Base-by-base conservation (phyloP, 805 yeast genomes). In the Naumovozyma baii region DNA sequence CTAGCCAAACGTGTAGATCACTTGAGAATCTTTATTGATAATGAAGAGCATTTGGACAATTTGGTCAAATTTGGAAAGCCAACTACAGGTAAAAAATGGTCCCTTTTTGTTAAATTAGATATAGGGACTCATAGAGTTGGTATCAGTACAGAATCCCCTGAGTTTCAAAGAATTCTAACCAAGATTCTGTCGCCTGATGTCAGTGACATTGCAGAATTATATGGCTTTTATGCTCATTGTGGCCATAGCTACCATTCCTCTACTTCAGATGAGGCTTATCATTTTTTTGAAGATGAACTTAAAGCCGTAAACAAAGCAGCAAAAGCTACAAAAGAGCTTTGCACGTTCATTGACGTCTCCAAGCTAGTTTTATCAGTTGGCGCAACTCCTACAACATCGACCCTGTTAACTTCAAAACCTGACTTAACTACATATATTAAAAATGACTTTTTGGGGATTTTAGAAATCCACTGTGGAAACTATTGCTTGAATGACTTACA, bases 391-490 rank as follows among this genome's bases (percentile, higher is more conserved):
- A 83, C 90, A 0, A 76, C 83, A 4, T 84, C 80, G 52, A 73
- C 83, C 0, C 62, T 43, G 20, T 39, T 38, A 35, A 50, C 42
- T 13, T 40, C 42, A 9, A 38, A 40, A 13, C 40, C 34, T 28
- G 39, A 26, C 34, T 48, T 42, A 12, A 31, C 26, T 16, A 37
- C 38, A 17, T 38, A 37, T 16, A 33, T 52, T 12, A 40, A 37
- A 14, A 52, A 53, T 3, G 44, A 51, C 4, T 42, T 67, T 14
- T 44, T 48, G 15, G 79, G 78, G 3, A 51, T 54, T 1, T 59
- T 83, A 31, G 92, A 83, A 52, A 54, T 83, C 14, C 94, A 83
- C 55, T 88, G 90, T n/a, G 94, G 94, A 10, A 82, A 83, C 54
- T 83, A 79, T 52, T 71, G 80, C 3, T 71, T 78, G 52, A 76